Evolutionary conservation across 2,329 filamentous ascomycete species (phyloP), one percentile per base, ranked within the genome.

Genomic region (Fusarium albidum): DNA sequence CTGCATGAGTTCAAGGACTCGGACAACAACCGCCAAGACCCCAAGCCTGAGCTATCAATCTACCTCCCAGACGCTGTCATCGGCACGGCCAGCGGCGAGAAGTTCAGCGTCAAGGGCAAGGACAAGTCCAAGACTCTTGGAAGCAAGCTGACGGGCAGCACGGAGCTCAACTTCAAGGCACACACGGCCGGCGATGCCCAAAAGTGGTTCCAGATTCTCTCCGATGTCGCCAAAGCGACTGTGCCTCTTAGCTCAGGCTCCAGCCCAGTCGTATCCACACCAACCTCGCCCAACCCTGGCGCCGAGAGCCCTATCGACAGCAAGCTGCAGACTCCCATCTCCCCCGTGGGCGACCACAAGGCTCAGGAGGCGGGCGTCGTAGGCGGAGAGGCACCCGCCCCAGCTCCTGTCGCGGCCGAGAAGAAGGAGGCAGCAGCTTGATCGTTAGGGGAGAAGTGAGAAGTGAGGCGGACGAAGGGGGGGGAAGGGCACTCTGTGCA

Each of bases 1-100:
- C 77, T 99, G 52, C 95, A 99, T 77, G 93, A 97, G 74, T 99
- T 96, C 82, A 96, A 96, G 77, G 92, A 96, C 68, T 89, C 91
- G 70, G 94, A 98, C 68, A 83, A 86, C 68, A 64, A 82, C 44
- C 80, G 82, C 40, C 76, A 85, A 66, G 91, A 96, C 57, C 91
- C 92, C 9, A 81, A 83, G 50, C 94, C 95, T 0, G 94, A 99
- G 71, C 79, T 95, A 33, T 95, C 90, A 12, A 85, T 99, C 63
- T 98, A 94, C 74, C 86, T 99, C 1, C 93, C 95, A 10, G 95
- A 99, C 66, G 96, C 94, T 65, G 75, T 88, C 38, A 84, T 98
- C 51, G 91, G 92, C 52, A 69, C 76, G 1, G 83, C 84, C 11
- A 86, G 81, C 61, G 92, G 90, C 47, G 84, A 88, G 55, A 97